These are phyloP conservation scores for Zelopaecilomyces penicillatus DNA, from an alignment of 2,329 filamentous ascomycete species.

Conservation along the genomic window DNA sequence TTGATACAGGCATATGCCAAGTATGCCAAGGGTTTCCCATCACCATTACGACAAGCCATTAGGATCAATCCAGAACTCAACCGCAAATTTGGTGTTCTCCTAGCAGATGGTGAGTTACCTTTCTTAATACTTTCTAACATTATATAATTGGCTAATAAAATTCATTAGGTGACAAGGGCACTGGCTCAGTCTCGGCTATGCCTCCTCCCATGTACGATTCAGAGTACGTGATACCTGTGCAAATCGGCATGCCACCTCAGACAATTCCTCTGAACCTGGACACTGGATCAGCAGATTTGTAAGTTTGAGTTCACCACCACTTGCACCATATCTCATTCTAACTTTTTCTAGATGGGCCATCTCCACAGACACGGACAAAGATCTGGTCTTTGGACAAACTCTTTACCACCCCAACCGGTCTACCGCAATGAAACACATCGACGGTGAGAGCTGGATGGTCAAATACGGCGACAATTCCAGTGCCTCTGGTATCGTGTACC, in stretches of 20 bases:
- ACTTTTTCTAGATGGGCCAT: slow-evolving; percentile 56
- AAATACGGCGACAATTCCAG: slow-evolving; percentile 57
- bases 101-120: slow-evolving; percentile 3
- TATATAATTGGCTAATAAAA: not conserved
- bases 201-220: slow-evolving; percentile 35
- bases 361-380: slow-evolving; percentile 45
- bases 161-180: slow-evolving; percentile 9
- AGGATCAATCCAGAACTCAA: slow-evolving; percentile 15
- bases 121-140: not conserved
- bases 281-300: slow-evolving; percentile 48
- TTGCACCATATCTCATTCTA: not conserved
- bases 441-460: slow-evolving; percentile 45
- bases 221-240: slow-evolving; percentile 54
- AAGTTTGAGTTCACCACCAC: slow-evolving; percentile 8
- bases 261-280: slow-evolving; percentile 61
- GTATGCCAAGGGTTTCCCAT: slow-evolving; percentile 25
- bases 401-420: slow-evolving; percentile 46
- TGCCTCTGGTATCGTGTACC: slow-evolving; percentile 57
- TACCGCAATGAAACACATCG: slow-evolving; percentile 33
- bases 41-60: slow-evolving; percentile 16
- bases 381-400: slow-evolving; percentile 41
- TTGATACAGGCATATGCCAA: slow-evolving; percentile 28
- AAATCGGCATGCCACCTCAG: slow-evolving; percentile 49
- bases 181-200: slow-evolving; percentile 17
- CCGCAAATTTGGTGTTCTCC: slow-evolving; percentile 13